phyloP scores from a whole-genome alignment of 306 rosid species.

The Parietaria judaica region DNA sequence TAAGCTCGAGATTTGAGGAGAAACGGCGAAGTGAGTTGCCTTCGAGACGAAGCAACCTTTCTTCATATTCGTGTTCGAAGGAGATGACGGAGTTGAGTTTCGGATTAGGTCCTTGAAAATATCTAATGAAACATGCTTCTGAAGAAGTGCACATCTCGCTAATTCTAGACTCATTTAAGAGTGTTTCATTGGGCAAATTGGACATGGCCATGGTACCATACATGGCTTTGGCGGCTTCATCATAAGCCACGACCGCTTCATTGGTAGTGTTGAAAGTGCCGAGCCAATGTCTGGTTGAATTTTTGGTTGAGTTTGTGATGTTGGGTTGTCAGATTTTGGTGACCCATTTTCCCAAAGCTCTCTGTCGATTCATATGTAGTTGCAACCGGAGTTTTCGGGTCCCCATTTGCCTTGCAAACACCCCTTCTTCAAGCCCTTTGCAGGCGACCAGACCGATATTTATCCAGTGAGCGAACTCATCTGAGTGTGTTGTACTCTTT shows the following conservation, averaged over 20 bases:
- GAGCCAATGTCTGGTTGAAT: slow-evolving; percentile 82
- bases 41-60: too few relatives aligned
- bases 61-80: too few relatives aligned
- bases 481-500: slow-evolving; percentile 32
- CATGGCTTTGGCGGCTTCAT: slow-evolving; percentile 72
- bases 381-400: slow-evolving; percentile 67
- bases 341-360: slow-evolving; percentile 96
- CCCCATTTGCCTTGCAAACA: slow-evolving; percentile 92
- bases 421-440: slow-evolving; percentile 74
- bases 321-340: slow-evolving; percentile 76
- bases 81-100: background rate
- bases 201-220: slow-evolving; percentile 63
- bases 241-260: slow-evolving; percentile 82
- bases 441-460: slow-evolving; percentile 28
- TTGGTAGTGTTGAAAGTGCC: slow-evolving; percentile 74
- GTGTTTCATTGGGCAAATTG: slow-evolving; percentile 40
- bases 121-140: too few relatives aligned
- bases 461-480: slow-evolving; percentile 27
- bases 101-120: too few relatives aligned
- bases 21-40: too few relatives aligned
- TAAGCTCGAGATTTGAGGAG: too few relatives aligned
- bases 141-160: background rate
- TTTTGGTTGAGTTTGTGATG: slow-evolving; percentile 9
- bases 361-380: slow-evolving; percentile 79
- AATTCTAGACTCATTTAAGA: background rate